Conservation (phyloP, 139 green algal species). For the Mesotaenium endlicherianum region DNA sequence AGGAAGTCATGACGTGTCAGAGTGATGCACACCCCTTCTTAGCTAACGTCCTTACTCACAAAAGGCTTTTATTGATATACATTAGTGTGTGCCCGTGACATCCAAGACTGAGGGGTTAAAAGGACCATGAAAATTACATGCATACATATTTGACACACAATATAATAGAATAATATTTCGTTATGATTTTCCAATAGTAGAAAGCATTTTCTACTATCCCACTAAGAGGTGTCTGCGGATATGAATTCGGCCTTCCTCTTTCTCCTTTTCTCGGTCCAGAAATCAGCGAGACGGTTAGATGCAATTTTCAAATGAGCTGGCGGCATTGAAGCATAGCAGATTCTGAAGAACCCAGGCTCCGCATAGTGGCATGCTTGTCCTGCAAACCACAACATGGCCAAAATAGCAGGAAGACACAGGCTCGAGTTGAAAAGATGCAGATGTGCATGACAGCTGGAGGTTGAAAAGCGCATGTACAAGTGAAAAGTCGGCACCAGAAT, state of each 20-base stretch:
- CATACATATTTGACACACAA: no score
- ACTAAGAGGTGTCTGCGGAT: no score
- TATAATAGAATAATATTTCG: no score
- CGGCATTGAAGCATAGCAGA: conserved; percentile 39
- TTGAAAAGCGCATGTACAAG: background rate
- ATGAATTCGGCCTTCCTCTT: conserved; percentile 1
- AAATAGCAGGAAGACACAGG: background rate
- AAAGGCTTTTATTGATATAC: no score
- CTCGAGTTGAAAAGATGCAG: background rate
- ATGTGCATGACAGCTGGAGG: background rate
- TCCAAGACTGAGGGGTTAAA: no score
- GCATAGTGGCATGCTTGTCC: conserved; percentile 28
- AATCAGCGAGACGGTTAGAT: background rate
- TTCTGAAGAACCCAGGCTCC: conserved; percentile 35
- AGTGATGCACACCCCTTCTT: no score
- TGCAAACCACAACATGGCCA: background rate
- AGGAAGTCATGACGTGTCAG: no score
- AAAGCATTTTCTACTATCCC: no score
- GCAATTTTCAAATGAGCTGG: conserved; percentile 14
- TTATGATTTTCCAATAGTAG: no score
- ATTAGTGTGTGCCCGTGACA: no score
- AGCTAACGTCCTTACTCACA: no score
- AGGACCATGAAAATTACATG: no score
- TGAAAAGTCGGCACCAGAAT: background rate
- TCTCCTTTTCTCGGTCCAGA: conserved; percentile 6